Conservation (phyloP, 2,329 filamentous ascomycete genomes). For the Ambrosiella cleistominuta region DNA sequence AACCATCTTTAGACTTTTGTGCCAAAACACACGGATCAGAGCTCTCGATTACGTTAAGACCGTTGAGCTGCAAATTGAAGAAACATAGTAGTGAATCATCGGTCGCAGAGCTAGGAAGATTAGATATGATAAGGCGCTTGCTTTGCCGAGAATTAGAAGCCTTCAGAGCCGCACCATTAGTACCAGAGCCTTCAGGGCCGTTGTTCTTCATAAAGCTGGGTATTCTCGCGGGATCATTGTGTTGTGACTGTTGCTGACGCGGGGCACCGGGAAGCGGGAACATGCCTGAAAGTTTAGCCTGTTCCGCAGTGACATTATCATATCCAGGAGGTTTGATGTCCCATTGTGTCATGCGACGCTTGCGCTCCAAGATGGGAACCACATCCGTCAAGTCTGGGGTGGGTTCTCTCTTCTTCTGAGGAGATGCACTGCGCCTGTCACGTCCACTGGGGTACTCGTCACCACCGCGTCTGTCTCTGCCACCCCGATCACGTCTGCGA, state of each 20-base stretch:
- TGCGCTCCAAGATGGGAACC: conserved; percentile 65
- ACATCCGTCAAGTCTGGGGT: conserved; percentile 87
- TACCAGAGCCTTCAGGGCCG: conserved; percentile 28
- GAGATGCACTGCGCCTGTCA: conserved; percentile 53
- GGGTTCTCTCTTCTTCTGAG: conserved; percentile 80
- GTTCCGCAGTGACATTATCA: conserved; percentile 93
- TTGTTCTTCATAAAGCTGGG: conserved; percentile 77
- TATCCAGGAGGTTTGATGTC: conserved; percentile 98
- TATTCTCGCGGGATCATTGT: conserved; percentile 86
- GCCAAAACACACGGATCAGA: conserved; percentile 72
- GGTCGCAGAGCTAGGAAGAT: conserved; percentile 53
- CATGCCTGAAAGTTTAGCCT: conserved; percentile 97
- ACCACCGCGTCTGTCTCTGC: conserved; percentile 15
- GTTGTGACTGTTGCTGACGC: conserved; percentile 65
- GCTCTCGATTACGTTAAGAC: conserved; percentile 76
- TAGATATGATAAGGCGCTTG: conserved; percentile 78
- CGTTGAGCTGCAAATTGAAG: conserved; percentile 93
- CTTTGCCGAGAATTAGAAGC: conserved; percentile 86
- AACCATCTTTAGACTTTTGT: conserved; percentile 60
- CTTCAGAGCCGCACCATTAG: conserved; percentile 63
- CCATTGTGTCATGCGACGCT: conserved; percentile 92
- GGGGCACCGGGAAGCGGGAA: conserved; percentile 94
- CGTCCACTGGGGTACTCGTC: conserved; percentile 22
- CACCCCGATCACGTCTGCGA: conserved; percentile 17
- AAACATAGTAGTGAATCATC: conserved; percentile 66